Evolutionary conservation across 148 eudicot species (phyloP), one percentile per base, ranked within the genome.

Genomic region (Rhododendron griersonianum): DNA sequence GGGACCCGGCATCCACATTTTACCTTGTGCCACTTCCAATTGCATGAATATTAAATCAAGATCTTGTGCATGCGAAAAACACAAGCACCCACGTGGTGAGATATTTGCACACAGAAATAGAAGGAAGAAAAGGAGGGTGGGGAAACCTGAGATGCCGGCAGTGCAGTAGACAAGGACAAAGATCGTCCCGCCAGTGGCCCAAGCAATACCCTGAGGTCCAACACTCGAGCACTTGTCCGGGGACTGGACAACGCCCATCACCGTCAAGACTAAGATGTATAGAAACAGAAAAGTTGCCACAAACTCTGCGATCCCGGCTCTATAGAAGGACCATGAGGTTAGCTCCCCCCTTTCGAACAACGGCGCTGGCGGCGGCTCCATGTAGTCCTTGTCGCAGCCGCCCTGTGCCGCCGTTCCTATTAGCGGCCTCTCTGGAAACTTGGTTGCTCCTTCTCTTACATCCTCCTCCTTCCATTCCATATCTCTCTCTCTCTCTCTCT

Each of bases 151-250:
- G 37, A 92, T 92, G 83, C 93, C 93, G 44, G 93, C 93, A 44
- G 93, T 92, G 75, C 93, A 92, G 87, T 92, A 92, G 78, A 92
- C 65, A 5, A 59, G 65, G 2, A 59, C 9, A 19, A 59, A 59
- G n/a, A 59, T 19, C 2, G 9, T 59, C 45, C 93, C 93, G 82
- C 93, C 93, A 50, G 90, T 89, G 51, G 92, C 88, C 93, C 93
- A 92, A 73, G 93, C 90, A 85, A 92, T 92, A 30, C 93, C 93
- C 81, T 92, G 92, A 84, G 90, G 85, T 21, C 93, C 93, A 50
- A 92, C 92, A 50, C 89, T 86, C 10, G 89, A 45, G 80, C 92
- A 92, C 87, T 87, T 89, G 47, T 85, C 80, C 2, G 83, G 44
- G 41, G 89, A 57, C 59, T 86, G 82, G 5, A 75, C 83, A 53